Conservation (phyloP, 2,329 filamentous ascomycete genomes). For the Penicillium paneum region DNA sequence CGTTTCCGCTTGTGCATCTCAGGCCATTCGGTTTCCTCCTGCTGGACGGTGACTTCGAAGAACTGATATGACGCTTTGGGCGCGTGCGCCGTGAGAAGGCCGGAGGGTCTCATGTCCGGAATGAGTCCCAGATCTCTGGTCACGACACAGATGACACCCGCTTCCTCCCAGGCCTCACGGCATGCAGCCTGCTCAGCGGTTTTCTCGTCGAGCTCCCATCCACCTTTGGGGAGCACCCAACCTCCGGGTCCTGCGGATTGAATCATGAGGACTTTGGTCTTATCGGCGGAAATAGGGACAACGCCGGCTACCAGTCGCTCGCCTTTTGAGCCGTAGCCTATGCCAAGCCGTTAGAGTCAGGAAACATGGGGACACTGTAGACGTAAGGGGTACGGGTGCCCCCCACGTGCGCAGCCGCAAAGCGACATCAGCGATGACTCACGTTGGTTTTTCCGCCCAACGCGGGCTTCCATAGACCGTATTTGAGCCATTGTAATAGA, state of each 20-base stretch:
- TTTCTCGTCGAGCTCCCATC: constrained; percentile 93
- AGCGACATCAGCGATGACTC: constrained; percentile 31
- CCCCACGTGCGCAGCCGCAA: constrained; percentile 22
- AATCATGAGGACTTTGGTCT: constrained; percentile 84
- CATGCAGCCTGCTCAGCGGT: constrained; percentile 78
- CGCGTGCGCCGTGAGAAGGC: constrained; percentile 54
- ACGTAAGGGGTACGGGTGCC: constrained; percentile 10
- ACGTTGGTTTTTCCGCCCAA: constrained; percentile 51
- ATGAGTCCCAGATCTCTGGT: constrained; percentile 84
- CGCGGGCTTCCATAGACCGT: constrained; percentile 48
- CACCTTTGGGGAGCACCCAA: constrained; percentile 97
- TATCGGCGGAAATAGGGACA: constrained; percentile 82
- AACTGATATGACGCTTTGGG: constrained; percentile 64
- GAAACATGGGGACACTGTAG: not conserved
- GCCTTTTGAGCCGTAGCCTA: constrained; percentile 88
- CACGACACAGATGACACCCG: constrained; percentile 82
- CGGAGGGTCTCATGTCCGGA: constrained; percentile 66
- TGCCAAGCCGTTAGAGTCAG: constrained; percentile 19
- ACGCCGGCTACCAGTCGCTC: constrained; percentile 94
- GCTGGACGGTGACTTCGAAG: constrained; percentile 79
- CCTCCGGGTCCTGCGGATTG: constrained; percentile 86
- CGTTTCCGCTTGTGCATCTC: constrained; percentile 88
- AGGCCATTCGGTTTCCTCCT: constrained; percentile 84
- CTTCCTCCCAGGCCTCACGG: constrained; percentile 97
- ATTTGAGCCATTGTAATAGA: constrained; percentile 40